Conservation (phyloP, 2,329 filamentous ascomycete genomes). For the Colletotrichum nymphaeae region DNA sequence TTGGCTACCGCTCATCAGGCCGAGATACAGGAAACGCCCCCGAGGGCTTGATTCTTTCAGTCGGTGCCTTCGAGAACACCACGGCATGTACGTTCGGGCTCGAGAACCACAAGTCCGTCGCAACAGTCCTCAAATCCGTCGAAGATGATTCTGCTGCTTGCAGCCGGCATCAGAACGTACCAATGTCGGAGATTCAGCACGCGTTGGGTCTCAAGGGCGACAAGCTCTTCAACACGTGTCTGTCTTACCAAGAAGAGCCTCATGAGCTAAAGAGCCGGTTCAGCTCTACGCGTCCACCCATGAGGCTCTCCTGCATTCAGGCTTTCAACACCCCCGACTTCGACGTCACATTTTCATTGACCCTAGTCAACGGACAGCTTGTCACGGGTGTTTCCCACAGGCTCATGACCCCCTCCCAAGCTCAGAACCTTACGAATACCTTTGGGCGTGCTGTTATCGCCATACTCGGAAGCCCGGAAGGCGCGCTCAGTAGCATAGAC, state of each 20-base stretch:
- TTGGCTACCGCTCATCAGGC: slow-evolving; percentile 62
- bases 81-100: slow-evolving; percentile 50
- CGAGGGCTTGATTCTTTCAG: slow-evolving; percentile 51
- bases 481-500: slow-evolving; percentile 58
- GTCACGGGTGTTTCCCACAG: slow-evolving; percentile 57
- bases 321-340: slow-evolving; percentile 57
- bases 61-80: slow-evolving; percentile 59
- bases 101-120: slow-evolving; percentile 45
- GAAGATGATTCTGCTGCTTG: slow-evolving; percentile 45
- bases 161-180: slow-evolving; percentile 56
- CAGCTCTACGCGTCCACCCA: slow-evolving; percentile 41
- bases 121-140: slow-evolving; percentile 44
- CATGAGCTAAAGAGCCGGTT: slow-evolving; percentile 48
- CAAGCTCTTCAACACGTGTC: slow-evolving; percentile 62
- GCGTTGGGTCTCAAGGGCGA: slow-evolving; percentile 54
- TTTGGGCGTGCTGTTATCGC: slow-evolving; percentile 64
- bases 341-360: slow-evolving; percentile 58
- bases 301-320: slow-evolving; percentile 48
- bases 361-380: slow-evolving; percentile 54
- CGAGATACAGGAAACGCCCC: slow-evolving; percentile 56
- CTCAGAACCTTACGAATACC: slow-evolving; percentile 60
- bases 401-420: slow-evolving; percentile 55
- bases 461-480: slow-evolving; percentile 55
- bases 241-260: slow-evolving; percentile 58
- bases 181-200: slow-evolving; percentile 59